A percentile compares a stretch with the other conserved stretches of the same genome.
These are phyloP conservation scores for Boletus fagicola DNA, from an alignment of 768 basidiomycete species.

Conservation along the genomic window DNA sequence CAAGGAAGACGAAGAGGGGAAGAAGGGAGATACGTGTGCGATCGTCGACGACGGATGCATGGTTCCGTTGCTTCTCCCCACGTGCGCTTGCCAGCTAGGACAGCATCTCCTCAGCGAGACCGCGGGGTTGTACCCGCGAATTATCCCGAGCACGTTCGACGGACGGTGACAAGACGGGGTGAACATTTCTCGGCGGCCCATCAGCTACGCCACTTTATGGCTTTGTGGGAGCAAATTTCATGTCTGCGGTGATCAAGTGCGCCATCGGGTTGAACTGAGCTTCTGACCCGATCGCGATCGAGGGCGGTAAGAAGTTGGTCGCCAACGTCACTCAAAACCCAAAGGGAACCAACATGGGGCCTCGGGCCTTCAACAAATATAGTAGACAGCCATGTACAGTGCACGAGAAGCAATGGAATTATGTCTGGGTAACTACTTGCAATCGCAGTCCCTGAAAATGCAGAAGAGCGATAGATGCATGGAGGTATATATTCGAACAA, in stretches of 20 bases:
- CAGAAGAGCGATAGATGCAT: not conserved
- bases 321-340: not conserved
- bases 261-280: conserved; percentile 7
- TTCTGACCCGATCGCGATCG: conserved; percentile 21
- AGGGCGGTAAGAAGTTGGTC: conserved; percentile 7
- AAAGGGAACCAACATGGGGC: not conserved
- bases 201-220: not conserved
- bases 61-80: not conserved
- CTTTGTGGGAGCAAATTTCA: not conserved
- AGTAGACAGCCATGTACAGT: not conserved
- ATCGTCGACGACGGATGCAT: conserved; percentile 3
- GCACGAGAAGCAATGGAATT: not conserved
- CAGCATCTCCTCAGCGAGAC: not conserved
- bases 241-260: not conserved
- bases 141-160: not conserved
- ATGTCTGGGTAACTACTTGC: not conserved
- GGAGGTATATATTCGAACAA: not conserved
- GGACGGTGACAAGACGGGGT: not conserved
- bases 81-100: not conserved
- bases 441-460: not conserved
- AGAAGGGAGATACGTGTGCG: conserved; percentile 3
- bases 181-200: not conserved
- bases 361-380: not conserved
- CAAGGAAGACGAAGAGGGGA: conserved; percentile 5
- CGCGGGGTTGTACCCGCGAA: not conserved